Evolutionary conservation across 2,329 filamentous ascomycete genomes (phyloP), one percentile per base, ranked within the genome.

Genomic region (Beauveria varroae): DNA sequence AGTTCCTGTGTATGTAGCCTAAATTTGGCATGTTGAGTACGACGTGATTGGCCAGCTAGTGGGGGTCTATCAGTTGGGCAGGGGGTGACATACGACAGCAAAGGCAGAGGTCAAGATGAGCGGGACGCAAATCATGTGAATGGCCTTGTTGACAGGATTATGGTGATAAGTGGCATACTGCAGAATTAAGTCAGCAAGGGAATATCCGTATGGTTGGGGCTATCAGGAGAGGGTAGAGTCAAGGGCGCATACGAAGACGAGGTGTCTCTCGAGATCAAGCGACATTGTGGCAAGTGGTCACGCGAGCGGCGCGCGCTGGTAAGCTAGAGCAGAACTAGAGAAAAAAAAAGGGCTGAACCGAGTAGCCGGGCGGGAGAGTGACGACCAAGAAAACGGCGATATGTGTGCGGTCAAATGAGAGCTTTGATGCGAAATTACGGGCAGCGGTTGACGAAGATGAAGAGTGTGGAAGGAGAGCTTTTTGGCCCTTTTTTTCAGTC

Each of bases 101-200:
- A 93, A 87, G 44, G 79, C 82, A 2, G 88, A 87, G 70, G 90
- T 80, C 58, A 93, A 75, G 62, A 95, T 88, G 60, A 89, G 74
- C 50, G 90, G 90, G 61, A 95, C 90, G 72, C 89, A 93, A 63
- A 85, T 78, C 77, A 92, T 87, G 73, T 95, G 90, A 70, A 95
- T 93, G 66, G 80, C 81, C 63, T 93, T 77, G 72, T 95, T 95
- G 75, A 89, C 83, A 52, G 83, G 76, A 74, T 93, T 87, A 71
- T 90, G 86, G 75, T 95, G 90, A 72, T 95, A 93, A 63, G 89
- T 84, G 73, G 90, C 90, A 78, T 95, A 95, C 90, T 95, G 67
- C 49, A 57, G 61, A 55, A 20, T 49, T 5, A n/a, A 59, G 56
- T 66, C 56, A 65, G 63, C 30, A 18, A 46, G n/a, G 47, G 28